A percentile compares a stretch with the other conserved stretches of the same genome.
These are phyloP conservation scores for Xylariaceae sp. DNA, from an alignment of 2,329 filamentous ascomycete species.

Conservation along the genomic window DNA sequence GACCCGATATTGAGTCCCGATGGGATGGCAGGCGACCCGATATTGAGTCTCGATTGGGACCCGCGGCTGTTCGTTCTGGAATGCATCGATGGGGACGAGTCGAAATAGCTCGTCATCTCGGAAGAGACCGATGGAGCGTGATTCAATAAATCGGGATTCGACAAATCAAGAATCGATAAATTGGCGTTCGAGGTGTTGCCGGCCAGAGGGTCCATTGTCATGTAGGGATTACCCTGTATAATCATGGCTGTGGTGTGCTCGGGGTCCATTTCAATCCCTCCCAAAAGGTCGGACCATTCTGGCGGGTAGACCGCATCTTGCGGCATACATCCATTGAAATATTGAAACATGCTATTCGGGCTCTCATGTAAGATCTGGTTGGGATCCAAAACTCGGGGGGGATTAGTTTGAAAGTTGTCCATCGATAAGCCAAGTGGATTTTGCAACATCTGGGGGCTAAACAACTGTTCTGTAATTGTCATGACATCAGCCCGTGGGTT, in stretches of 20 bases:
- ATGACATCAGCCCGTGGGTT: slow-evolving; percentile 25
- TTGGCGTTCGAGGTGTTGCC: slow-evolving; percentile 34
- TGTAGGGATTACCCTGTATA: slow-evolving; percentile 40
- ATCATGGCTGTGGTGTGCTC: neutral
- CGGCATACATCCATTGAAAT: slow-evolving; percentile 29
- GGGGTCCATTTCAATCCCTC: neutral
- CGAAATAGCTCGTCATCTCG: neutral
- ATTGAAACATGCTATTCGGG: neutral
- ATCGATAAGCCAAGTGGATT: slow-evolving; percentile 28
- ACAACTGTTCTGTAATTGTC: slow-evolving; percentile 29
- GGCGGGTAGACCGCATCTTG: slow-evolving; percentile 23
- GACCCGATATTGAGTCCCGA: neutral
- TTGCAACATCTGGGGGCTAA: slow-evolving; percentile 32
- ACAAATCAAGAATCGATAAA: neutral
- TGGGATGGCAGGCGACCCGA: neutral
- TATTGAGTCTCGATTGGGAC: neutral
- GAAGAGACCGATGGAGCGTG: neutral
- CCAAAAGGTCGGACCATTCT: neutral
- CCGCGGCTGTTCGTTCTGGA: neutral
- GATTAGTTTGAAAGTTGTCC: slow-evolving; percentile 32
- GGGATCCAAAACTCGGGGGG: slow-evolving; percentile 30
- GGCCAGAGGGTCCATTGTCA: slow-evolving; percentile 40
- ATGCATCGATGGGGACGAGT: neutral
- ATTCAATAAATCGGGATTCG: neutral
- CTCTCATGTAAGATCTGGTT: slow-evolving; percentile 21